Evolutionary conservation across 1,139 yeast genomes (phyloP), one percentile per base, ranked within the genome.

Genomic region (Yamadazyma oceani): DNA sequence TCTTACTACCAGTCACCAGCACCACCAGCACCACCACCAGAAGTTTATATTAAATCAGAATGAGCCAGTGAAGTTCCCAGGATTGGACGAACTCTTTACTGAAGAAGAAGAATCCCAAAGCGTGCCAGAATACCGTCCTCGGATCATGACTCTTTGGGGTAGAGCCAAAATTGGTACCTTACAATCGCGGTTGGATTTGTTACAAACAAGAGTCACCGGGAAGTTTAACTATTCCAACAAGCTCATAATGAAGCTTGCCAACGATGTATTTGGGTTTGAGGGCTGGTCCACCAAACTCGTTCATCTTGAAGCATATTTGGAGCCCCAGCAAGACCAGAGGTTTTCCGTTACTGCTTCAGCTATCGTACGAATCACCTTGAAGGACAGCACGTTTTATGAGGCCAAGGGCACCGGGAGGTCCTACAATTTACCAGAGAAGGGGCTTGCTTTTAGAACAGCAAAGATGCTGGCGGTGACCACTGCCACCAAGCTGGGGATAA

Each of bases 241-340:
- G 15, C 39, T 62, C 26, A 66, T 78, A 3, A 64, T 80, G 31
- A 62, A 62, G 17, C 54, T 80, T 22, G 86, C 89, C 3, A 85
- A 85, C 50, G 78, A 72, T 30, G 66, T 75, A 3, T 84, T 83
- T 62, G 92, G 90, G 2, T 71, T 62, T 47, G 59, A 71, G 37
- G 89, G 88, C 21, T 85, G 94, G 94, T 67, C 74, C 17, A 69
- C 79, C 1, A 69, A 68, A 41, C 59, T 84, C 8, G 45, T 64
- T 19, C 59, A 58, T 10, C 53, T 63, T 33, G 51, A 58, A 2
- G 48, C 30, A 7, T 61, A 13, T 63, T 66, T 30, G 52, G 46
- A 26, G 42, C 42, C 11, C 43, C 48, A 24, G 50, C 54, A 23
- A 55, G 49, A 8, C 51, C 43, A 6, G 41, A 42, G 1, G 5